Evolutionary conservation across 1,284 basidiomycete species (phyloP), one percentile per base, ranked within the genome.

Genomic region (Boletellus sp.): DNA sequence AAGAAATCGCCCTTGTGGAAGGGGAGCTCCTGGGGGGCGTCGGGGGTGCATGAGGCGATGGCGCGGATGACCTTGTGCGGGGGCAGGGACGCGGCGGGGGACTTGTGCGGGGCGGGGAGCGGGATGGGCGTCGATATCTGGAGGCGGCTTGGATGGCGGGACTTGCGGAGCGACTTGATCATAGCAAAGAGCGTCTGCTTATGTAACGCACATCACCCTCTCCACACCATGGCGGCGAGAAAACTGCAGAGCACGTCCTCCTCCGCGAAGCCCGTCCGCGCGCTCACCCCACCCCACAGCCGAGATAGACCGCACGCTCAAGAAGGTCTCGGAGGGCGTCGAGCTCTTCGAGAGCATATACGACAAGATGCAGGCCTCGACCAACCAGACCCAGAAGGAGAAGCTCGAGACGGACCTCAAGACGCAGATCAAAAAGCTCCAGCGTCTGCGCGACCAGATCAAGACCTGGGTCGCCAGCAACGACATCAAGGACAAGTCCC

Each of bases 401-500:
- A 97, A 97, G 74, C 85, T 92, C 50, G 94, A 97, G 71, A 83
- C 86, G 13, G 94, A 97, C 68, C 78, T 97, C 63, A 97, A 97
- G 80, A 94, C 93, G 1, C 94, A 97, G 75, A 97, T 97, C 67
- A 99, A 99, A 86, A 98, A 99, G 74, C 85, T 99, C 5, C 97
- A 99, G 73, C 85, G 97, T 55, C 76, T 97, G 66, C 83, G 97
- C 58, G 97, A 99, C 77, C 95, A 98, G 81, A 98, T 99, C 76
- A 99, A 99, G 81, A 93, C 93, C 12, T 99, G 97, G 97, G 85
- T 97, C 39, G 89, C 93, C 48, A 94, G 88, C 73, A 96, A 93
- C 72, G 97, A 99, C 76, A 98, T 99, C 75, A 99, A 99, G 79
- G 97, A 99, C 84, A 99, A 99, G 85, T 86, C 87, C 38, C 77